Conservation (phyloP, 768 basidiomycete species). For the Botryobasidium botryosum region DNA sequence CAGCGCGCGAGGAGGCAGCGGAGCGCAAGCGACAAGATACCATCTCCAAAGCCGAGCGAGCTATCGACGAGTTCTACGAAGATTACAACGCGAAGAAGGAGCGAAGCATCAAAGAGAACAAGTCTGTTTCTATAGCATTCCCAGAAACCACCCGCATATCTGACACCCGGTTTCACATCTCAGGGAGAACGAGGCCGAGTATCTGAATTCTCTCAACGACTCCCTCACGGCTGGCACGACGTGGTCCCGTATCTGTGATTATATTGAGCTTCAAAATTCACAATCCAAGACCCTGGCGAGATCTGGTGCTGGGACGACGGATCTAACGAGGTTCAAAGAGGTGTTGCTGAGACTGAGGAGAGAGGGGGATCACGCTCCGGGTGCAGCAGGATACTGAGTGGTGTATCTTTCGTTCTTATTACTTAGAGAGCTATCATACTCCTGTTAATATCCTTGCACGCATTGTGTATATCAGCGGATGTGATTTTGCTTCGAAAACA, state of each 20-base stretch:
- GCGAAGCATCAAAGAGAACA: conserved; percentile 83
- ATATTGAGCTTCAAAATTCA: conserved; percentile 83
- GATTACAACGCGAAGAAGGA: conserved; percentile 80
- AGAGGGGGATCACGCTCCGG: conserved; percentile 82
- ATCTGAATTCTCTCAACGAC: conserved; percentile 50
- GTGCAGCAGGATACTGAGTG: conserved; percentile 91
- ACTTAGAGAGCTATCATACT: too few relatives aligned
- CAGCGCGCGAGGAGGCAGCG: conserved; percentile 63
- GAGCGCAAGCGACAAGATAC: conserved; percentile 65
- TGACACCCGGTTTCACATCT: background rate
- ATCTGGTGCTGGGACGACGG: conserved; percentile 73
- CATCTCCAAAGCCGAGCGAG: conserved; percentile 63
- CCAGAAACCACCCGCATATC: background rate
- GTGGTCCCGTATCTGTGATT: conserved; percentile 83
- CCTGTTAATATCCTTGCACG: too few relatives aligned
- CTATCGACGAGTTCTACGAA: conserved; percentile 84
- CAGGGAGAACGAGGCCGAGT: conserved; percentile 80
- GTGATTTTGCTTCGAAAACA: too few relatives aligned
- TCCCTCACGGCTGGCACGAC: conserved; percentile 80
- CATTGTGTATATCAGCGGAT: too few relatives aligned
- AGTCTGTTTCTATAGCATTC: conserved; percentile 35
- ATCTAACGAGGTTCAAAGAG: conserved; percentile 82
- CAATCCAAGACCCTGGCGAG: conserved; percentile 92
- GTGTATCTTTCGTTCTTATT: too few relatives aligned
- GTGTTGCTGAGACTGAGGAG: conserved; percentile 75